Evolutionary conservation across 2,329 filamentous ascomycete genomes (phyloP), one percentile per base, ranked within the genome.

Genomic region (Aspergillus alliaceus): DNA sequence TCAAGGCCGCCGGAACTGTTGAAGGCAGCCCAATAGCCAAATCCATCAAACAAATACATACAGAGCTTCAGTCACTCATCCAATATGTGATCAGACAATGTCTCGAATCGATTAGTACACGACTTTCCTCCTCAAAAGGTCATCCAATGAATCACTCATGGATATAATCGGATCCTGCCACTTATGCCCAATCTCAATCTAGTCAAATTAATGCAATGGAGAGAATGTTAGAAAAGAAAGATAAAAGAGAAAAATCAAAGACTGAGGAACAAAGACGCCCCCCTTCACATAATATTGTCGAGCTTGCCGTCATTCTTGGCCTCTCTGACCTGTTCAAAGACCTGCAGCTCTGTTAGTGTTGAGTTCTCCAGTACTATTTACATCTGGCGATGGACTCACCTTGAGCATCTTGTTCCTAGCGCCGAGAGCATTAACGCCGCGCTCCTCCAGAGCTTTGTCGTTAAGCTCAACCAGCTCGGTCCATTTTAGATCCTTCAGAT

Each of bases 381-480:
- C 14, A 42, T 27, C 9, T 18, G 15, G 22, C 2, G 18, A 32
- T 25, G 14, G 32, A 75, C 76, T 73, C 67, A 88, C 95, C 86
- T 99, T 99, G 59, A 99, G 80, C 91, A 99, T 96, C 84, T 99
- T 99, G 73, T 93, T 90, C 66, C 95, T 84, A 18, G 95, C 95
- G 67, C 95, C 95, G 56, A 98, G 84, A 53, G 95, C 95, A 74
- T 96, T 97, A 31, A 99, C 95, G 50, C 95, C 95, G 52, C 91
- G 89, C 25, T 91, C 90, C 77, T 98, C 93, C 62, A 99, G 81
- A 49, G 91, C 93, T 71, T 93, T 93, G 66, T 99, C 95, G 69
- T 97, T 91, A 66, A 99, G 80, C 75, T 95, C 90, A 59, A 99
- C 81, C 66, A 99, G 79, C 53, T 99, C 95, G 27, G 89, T 90